Percentiles rank a stretch among this genome's conserved stretches.
Evolutionary conservation across 805 yeast genomes (phyloP).

Genomic region (Wickerhamiella nectarea): DNA sequence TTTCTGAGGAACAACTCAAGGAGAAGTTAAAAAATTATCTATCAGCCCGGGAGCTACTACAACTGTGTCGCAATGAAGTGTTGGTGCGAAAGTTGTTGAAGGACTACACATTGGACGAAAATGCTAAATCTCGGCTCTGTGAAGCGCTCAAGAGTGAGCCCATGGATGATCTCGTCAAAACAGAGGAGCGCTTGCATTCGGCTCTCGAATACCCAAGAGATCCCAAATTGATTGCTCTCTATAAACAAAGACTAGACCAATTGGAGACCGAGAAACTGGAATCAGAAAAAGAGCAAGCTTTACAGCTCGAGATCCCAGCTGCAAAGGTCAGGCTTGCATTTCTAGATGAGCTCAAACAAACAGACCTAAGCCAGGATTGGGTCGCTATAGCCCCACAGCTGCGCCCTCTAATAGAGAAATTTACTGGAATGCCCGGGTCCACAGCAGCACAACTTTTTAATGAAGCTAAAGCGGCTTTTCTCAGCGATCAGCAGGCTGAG

Average conservation of each 20-base stretch:
- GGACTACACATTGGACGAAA: not conserved
- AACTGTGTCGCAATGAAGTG: not conserved
- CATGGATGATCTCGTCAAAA: not conserved
- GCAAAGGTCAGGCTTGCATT: constrained; percentile 10
- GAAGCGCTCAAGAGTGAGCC: not conserved
- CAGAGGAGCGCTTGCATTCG: not conserved
- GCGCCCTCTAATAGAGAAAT: not conserved
- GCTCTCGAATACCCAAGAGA: not conserved
- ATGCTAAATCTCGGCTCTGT: not conserved
- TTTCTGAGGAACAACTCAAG: not conserved
- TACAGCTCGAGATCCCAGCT: not conserved
- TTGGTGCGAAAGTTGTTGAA: not conserved
- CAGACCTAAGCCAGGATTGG: constrained; percentile 2
- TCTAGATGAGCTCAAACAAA: constrained; percentile 1
- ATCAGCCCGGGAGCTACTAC: not conserved
- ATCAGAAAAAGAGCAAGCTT: not conserved
- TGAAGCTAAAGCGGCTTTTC: not conserved
- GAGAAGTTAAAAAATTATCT: not conserved
- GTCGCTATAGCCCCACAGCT: not conserved
- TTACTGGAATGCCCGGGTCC: constrained; percentile 6
- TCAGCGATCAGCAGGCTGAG: not conserved
- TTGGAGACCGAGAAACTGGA: not conserved
- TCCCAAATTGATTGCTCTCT: not conserved
- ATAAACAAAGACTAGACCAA: too few species aligned
- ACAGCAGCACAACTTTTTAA: constrained; percentile 10